Evolutionary conservation across 75 land plant species (phyloP).

Genomic region (Picea sitchensis): DNA sequence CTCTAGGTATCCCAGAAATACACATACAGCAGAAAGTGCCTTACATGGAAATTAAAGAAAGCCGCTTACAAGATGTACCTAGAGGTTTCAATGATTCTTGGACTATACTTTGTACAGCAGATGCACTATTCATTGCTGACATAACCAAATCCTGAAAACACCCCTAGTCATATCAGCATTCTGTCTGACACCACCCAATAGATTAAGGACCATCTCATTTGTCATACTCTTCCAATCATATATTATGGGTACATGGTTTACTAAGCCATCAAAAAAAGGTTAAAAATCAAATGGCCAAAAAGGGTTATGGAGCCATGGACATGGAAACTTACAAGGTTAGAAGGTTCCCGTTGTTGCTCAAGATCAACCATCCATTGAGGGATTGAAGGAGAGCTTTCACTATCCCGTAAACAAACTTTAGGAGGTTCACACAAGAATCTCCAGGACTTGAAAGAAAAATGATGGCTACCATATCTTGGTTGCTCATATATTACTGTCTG

Average conservation of each 20-base stretch:
- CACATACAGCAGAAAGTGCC: slow-evolving; percentile 14
- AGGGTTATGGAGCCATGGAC: not conserved
- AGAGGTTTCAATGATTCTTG: slow-evolving; percentile 12
- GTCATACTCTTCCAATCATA: not conserved
- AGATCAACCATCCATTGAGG: slow-evolving; percentile 79
- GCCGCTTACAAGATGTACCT: slow-evolving; percentile 18
- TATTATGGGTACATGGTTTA: not conserved
- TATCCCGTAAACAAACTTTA: not conserved
- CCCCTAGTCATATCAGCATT: not conserved
- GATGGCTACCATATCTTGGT: slow-evolving; percentile 66
- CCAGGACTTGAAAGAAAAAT: slow-evolving; percentile 56
- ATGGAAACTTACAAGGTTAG: slow-evolving; percentile 57
- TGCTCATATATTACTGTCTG: slow-evolving; percentile 81
- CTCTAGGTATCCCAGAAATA: not conserved
- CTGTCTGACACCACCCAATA: not conserved
- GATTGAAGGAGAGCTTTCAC: slow-evolving; percentile 13
- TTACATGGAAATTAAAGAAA: slow-evolving; percentile 35
- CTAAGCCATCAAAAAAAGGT: not conserved
- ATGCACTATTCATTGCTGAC: slow-evolving; percentile 61
- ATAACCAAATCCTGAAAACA: slow-evolving; percentile 61
- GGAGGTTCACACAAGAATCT: slow-evolving; percentile 20
- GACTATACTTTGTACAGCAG: slow-evolving; percentile 36
- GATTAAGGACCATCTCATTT: slow-evolving; percentile 8
- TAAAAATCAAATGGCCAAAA: not conserved
- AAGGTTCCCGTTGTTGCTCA: slow-evolving; percentile 38